Conservation (phyloP, 352 stramenopile species). For the Phytophthora pistaciae region DNA sequence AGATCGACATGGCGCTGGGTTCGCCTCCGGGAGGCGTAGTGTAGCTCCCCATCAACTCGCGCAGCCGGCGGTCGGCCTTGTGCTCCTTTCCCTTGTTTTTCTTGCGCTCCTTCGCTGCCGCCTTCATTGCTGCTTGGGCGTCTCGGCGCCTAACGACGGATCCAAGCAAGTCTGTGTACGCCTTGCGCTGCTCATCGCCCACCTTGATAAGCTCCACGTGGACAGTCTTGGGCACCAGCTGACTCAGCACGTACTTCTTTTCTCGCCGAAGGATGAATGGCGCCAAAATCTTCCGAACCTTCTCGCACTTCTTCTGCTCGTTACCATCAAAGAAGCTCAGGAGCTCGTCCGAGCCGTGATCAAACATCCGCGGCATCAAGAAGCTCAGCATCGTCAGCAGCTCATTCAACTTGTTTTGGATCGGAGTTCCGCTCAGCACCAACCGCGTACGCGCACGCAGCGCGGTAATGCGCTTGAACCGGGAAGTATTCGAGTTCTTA, state of each 20-base stretch:
- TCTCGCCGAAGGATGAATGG: constrained; percentile 97
- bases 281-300: constrained; percentile 94
- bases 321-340: constrained; percentile 86
- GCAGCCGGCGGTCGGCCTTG: constrained; percentile 58
- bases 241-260: constrained; percentile 96
- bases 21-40: constrained; percentile 26
- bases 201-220: constrained; percentile 88
- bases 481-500: constrained; percentile 92
- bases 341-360: constrained; percentile 83
- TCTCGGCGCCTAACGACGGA: constrained; percentile 76
- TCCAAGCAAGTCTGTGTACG: constrained; percentile 89
- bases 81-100: constrained; percentile 56
- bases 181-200: constrained; percentile 69
- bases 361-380: constrained; percentile 93
- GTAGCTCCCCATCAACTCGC: constrained; percentile 48
- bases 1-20: constrained; percentile 76
- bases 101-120: constrained; percentile 66
- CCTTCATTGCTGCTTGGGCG: constrained; percentile 47
- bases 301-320: constrained; percentile 81
- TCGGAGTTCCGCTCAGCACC: constrained; percentile 89
- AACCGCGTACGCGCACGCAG: constrained; percentile 78
- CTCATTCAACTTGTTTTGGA: constrained; percentile 92
- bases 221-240: constrained; percentile 91
- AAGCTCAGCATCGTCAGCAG: constrained; percentile 92
- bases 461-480: constrained; percentile 90